A percentile compares a stretch with the other conserved stretches of the same genome.
phyloP scores from a whole-genome alignment of 2,329 filamentous ascomycete genomes.

The Paecilomyces sp. region DNA sequence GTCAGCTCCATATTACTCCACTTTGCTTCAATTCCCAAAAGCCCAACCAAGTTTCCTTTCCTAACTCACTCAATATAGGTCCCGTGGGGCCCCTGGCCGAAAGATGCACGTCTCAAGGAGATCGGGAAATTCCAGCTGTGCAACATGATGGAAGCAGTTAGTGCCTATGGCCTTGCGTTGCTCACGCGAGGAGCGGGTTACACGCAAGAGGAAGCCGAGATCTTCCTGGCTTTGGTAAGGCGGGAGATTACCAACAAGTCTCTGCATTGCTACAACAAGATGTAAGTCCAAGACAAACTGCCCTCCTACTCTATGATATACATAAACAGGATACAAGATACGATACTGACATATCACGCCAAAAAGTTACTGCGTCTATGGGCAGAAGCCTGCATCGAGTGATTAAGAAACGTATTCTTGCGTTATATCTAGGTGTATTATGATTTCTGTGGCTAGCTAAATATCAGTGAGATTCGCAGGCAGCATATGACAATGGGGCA shows the following conservation, averaged over 20 bases:
- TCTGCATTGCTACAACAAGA: constrained; percentile 5
- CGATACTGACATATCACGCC: background rate
- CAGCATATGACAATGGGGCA: too few relatives aligned
- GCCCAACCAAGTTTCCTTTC: background rate
- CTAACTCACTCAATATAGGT: background rate
- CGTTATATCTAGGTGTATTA: too few relatives aligned
- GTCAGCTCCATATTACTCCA: background rate
- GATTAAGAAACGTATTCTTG: background rate
- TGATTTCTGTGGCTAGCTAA: too few relatives aligned
- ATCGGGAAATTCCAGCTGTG: constrained; percentile 1
- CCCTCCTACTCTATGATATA: background rate
- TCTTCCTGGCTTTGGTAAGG: constrained; percentile 4
- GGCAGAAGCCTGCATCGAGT: constrained; percentile 1
- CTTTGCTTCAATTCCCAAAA: background rate
- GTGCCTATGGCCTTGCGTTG: constrained; percentile 3
- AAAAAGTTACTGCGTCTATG: constrained; percentile 2
- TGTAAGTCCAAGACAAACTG: background rate
- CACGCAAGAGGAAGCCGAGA: constrained; percentile 2
- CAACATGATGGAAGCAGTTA: constrained; percentile 3
- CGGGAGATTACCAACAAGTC: background rate
- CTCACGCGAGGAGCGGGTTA: constrained; percentile 2
- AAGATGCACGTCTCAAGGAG: constrained; percentile 6
- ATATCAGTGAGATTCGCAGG: too few relatives aligned
- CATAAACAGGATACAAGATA: too few relatives aligned
- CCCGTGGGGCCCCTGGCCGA: constrained; percentile 7